These are phyloP conservation scores for Pestalotiopsis sp. DNA, from an alignment of 2,329 filamentous ascomycete genomes.

Conservation along the genomic window DNA sequence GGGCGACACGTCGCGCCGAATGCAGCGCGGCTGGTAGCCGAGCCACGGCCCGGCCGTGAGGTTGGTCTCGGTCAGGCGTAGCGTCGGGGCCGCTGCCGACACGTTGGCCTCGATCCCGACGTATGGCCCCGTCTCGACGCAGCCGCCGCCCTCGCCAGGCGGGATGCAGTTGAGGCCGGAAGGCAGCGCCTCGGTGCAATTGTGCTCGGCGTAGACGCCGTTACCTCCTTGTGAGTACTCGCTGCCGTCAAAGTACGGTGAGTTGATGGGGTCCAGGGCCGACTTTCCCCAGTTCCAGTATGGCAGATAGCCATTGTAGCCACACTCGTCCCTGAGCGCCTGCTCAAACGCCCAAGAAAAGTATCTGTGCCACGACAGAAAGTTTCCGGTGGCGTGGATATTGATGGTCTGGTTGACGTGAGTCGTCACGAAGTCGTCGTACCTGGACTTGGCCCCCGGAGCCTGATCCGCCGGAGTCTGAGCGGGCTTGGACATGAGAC, in stretches of 20 bases:
- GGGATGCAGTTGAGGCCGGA: slow-evolving; percentile 15
- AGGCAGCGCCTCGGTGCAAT: slow-evolving; percentile 21
- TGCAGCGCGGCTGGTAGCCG: slow-evolving; percentile 17
- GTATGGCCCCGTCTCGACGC: slow-evolving; percentile 36
- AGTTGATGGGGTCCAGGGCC: slow-evolving; percentile 28
- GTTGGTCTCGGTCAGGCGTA: slow-evolving; percentile 24
- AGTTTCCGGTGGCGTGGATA: slow-evolving; percentile 33
- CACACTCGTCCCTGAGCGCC: slow-evolving; percentile 38
- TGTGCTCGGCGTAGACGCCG: slow-evolving; percentile 16
- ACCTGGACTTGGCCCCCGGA: slow-evolving; percentile 12
- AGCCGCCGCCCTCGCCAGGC: slow-evolving; percentile 22
- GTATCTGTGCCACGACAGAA: slow-evolving; percentile 17
- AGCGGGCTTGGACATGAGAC: slow-evolving; percentile 10
- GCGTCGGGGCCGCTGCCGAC: slow-evolving; percentile 21
- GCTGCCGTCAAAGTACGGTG: slow-evolving; percentile 37
- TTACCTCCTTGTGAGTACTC: slow-evolving; percentile 36
- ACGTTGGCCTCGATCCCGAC: slow-evolving; percentile 23
- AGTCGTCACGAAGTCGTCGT: slow-evolving; percentile 26
- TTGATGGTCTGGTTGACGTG: slow-evolving; percentile 36
- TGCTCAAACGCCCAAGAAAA: slow-evolving; percentile 24
- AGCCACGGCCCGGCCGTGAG: slow-evolving; percentile 25
- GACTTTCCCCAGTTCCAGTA: slow-evolving; percentile 41
- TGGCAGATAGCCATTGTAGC: slow-evolving; percentile 38
- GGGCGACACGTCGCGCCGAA: slow-evolving; percentile 15
- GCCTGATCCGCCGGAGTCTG: slow-evolving; percentile 3